phyloP scores from a whole-genome alignment of 2,329 filamentous ascomycete species.

The Colletotrichum magnum region DNA sequence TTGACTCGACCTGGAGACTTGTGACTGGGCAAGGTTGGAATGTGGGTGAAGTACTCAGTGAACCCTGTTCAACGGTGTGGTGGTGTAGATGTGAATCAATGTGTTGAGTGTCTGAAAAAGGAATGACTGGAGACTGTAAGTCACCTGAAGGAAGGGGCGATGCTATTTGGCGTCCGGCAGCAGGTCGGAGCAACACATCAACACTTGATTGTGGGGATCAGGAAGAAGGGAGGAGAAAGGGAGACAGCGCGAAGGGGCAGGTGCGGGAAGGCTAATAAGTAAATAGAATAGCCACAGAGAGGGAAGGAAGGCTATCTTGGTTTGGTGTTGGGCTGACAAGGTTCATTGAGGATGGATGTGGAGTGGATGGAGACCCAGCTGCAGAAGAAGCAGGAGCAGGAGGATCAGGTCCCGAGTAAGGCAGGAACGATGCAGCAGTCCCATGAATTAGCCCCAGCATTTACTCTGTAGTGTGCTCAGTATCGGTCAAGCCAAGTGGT shows the following conservation, averaged over 20 bases:
- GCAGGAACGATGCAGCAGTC: conserved; percentile 14
- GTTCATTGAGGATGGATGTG: conserved; percentile 6
- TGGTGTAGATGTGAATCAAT: conserved; percentile 31
- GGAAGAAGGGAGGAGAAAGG: background rate
- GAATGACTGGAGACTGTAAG: conserved; percentile 41
- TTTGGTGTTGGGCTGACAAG: conserved; percentile 17
- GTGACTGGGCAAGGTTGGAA: conserved; percentile 20
- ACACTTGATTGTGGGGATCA: conserved; percentile 24
- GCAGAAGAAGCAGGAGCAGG: too few species aligned
- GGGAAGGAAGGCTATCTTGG: conserved; percentile 19
- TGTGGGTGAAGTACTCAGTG: conserved; percentile 15
- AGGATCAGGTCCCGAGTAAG: background rate
- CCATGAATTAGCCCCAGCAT: conserved; percentile 2
- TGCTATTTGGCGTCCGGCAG: conserved; percentile 33
- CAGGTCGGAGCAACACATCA: conserved; percentile 18
- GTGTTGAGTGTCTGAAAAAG: conserved; percentile 27
- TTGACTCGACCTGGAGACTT: conserved; percentile 33
- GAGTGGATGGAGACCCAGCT: too few species aligned
- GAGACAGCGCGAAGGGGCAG: background rate
- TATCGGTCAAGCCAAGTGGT: background rate
- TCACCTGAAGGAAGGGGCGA: conserved; percentile 37
- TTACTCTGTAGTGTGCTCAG: too few species aligned
- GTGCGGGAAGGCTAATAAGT: conserved; percentile 29
- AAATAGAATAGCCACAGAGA: conserved; percentile 10
- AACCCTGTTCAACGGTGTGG: conserved; percentile 37